Evolutionary conservation across 1,284 basidiomycete species (phyloP), one percentile per base, ranked within the genome.

Genomic region (Moesziomyces globuligerus): DNA sequence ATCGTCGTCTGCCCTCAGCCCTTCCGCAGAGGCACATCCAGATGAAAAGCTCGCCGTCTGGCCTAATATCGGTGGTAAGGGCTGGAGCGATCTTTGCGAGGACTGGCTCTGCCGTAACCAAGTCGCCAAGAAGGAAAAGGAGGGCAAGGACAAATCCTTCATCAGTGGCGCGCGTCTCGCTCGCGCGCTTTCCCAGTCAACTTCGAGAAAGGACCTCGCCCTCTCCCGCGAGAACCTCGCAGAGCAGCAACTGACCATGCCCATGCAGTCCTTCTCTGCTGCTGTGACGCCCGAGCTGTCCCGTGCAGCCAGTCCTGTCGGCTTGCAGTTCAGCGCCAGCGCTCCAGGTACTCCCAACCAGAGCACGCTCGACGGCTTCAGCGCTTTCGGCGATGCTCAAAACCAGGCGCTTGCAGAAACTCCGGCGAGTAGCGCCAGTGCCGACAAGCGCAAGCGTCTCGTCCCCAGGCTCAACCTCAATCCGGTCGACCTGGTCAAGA

Each of bases 81-180:
- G 77, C 0, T 80, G 83, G 83, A 83, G 83, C 26, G 80, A 81
- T 32, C 64, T 81, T 18, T 81, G 83, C 43, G 83, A 84, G 42
- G 72, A 80, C 24, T 83, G 81, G 78, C 74, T 84, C n/a, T 78
- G 76, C 54, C 73, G 71, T 29, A 81, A 72, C 42, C 74, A 49
- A n/a, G 48, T 39, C 15, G 48, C 52, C 2, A 58, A 47, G 17
- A 62, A 55, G 34, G 54, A 62, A n/a, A 64, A 58, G 32, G 66
- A 50, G 1, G 36, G 36, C 42, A 56, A 56, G 45, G 67, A 59
- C 9, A 61, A 61, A 24, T 38, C 51, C 3, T 65, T 71, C 42
- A 57, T 66, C 43, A 62, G 55, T 28, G 69, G 69, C 15, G 62
- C 69, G 0, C 53, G 62, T 4, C 64, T 67, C 4, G 62, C 69